Percentiles rank a stretch among this genome's conserved stretches.
phyloP scores from a whole-genome alignment of 768 basidiomycete species.

The Thelephora ganbajun region DNA sequence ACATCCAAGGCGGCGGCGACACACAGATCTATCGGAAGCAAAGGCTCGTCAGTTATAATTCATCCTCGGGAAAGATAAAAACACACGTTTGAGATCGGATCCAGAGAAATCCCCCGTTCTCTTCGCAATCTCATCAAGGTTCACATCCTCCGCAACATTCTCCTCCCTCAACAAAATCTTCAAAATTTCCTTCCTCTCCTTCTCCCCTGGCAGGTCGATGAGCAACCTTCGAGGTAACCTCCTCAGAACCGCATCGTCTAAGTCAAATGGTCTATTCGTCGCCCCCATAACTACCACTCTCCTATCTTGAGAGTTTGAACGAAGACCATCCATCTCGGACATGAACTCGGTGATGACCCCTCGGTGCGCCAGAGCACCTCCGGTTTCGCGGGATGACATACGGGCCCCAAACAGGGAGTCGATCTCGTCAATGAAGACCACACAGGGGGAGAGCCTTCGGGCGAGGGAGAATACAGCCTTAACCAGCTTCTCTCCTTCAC shows the following conservation, averaged over 20 bases:
- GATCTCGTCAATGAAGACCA: slow-evolving; percentile 90
- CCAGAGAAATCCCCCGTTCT: slow-evolving; percentile 83
- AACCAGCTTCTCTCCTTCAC: slow-evolving; percentile 84
- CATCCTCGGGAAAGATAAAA: background rate
- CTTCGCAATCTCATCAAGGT: slow-evolving; percentile 43
- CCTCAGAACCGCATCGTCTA: slow-evolving; percentile 85
- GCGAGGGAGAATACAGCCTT: slow-evolving; percentile 82
- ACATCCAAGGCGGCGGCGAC: slow-evolving; percentile 87
- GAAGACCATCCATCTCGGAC: slow-evolving; percentile 94
- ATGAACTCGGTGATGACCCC: slow-evolving; percentile 87
- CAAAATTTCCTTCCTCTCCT: slow-evolving; percentile 79
- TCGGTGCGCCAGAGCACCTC: slow-evolving; percentile 71
- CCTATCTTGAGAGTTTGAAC: slow-evolving; percentile 61
- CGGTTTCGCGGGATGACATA: slow-evolving; percentile 59
- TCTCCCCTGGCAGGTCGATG: slow-evolving; percentile 79
- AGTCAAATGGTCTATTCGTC: slow-evolving; percentile 82
- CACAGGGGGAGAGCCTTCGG: slow-evolving; percentile 74
- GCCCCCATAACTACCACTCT: slow-evolving; percentile 91
- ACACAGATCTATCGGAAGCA: slow-evolving; percentile 56
- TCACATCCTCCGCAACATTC: slow-evolving; percentile 46
- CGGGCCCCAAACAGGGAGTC: slow-evolving; percentile 88
- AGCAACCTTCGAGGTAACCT: slow-evolving; percentile 77
- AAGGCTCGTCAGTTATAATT: slow-evolving; percentile 2
- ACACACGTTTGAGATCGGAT: slow-evolving; percentile 86
- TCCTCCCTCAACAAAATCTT: slow-evolving; percentile 82